Base-by-base conservation (phyloP, 192 early-diverging fungal species). In the Cetraspora pellucida region DNA sequence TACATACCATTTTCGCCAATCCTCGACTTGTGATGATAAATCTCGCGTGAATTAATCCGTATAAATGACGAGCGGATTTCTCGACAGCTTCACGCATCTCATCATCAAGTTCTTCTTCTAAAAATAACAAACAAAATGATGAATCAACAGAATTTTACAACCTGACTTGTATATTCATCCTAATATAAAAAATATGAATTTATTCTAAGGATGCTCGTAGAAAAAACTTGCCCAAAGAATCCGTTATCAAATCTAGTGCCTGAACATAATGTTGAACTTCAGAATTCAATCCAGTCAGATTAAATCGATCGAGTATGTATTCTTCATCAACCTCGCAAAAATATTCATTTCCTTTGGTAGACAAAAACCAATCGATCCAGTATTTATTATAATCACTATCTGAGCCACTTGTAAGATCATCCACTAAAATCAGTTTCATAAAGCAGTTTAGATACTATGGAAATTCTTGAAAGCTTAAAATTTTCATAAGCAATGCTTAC, bases 271-370 rank as follows among this genome's bases (percentile, higher is more conserved):
- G 90, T 67, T 90, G 91, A 16, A 99, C 95, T 75, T 99, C 97
- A 28, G 87, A 83, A 77, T 89, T 91, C 50, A 99, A 87, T 30
- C 96, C 96, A 3, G 98, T 97, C 74, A 99, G 85, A 81, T 99
- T 99, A 89, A 99, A 99, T 54, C 95, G 86, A 87, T 99, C 98
- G 68, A 93, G 83, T 68, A 99, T 95, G 82, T 95, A 99, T 16
- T 97, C 96, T 78, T 95, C 94, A 81, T 99, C 98, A n/a, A 99
- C 93, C 61, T 96, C 94, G 84, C 95, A 98, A 87, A 96, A 98
- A 80, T 96, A 95, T 81, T 99, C 98, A 80, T 98, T 96, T 59
- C 97, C 98, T 74, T 94, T 94, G 44, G 91, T 89, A 28, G 87
- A 87, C 76, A 92, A 89, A 80, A 98, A 99, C 94, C 95, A 95